Base-by-base conservation (phyloP, 1,284 basidiomycete species). In the Cutaneotrichosporon sp. region DNA sequence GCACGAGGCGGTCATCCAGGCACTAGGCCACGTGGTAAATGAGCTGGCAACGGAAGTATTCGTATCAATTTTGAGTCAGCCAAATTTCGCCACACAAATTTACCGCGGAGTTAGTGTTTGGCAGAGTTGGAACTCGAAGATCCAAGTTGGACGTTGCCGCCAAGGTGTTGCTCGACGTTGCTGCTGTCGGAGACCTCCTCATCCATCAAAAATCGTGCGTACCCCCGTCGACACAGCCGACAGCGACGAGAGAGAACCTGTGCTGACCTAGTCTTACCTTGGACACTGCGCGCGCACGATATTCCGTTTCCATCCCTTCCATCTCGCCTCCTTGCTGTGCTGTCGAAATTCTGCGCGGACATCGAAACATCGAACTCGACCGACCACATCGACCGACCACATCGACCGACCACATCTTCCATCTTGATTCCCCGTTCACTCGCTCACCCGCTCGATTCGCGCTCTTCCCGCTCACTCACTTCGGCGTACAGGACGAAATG, bases 201-300 rank as follows among this genome's bases (percentile, higher is more conserved):
- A 50, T 42, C 48, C 47, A 35, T 41, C 43, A 56, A 52, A 54
- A 54, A 54, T 46, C 43, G 52, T 54, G 43, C 47, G 52, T 54
- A 35, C 32, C 32, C 29, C 8, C 12, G 22, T n/a, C n/a, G n/a
- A n/a, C n/a, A n/a, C n/a, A n/a, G n/a, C n/a, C n/a, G n/a, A n/a
- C n/a, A 20, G 14, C 34, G 22, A 7, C 10, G 20, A 8, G 22
- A 27, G 17, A 33, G 29, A 22, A n/a, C n/a, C 14, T 10, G 38
- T 34, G 52, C 52, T 54, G 52, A 54, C 52, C 47, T 29, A 49
- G 52, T 29, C 26, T 31, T 20, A 22, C 29, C 12, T 10, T n/a
- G 7, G 22, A 14, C 29, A 14, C 20, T 22, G 22, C 42, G 20
- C 33, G 27, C 32, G 22, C 32, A 34, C 33, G 34, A 17, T 19